Percentiles rank a stretch among this genome's conserved stretches.
phyloP scores from a whole-genome alignment of 257 asterid species.

The Fraxinus anomala region DNA sequence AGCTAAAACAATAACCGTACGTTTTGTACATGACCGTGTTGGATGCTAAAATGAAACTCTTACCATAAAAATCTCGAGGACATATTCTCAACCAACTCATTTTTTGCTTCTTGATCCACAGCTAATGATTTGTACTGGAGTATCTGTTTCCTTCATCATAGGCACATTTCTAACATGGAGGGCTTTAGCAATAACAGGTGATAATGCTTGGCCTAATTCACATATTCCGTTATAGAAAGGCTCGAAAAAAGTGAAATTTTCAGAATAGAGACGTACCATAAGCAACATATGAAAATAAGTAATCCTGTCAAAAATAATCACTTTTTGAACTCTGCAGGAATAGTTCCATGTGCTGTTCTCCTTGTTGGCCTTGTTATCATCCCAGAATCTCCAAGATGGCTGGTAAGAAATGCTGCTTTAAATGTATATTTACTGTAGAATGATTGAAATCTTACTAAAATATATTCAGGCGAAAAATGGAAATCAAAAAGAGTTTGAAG shows the following conservation, averaged over 20 bases:
- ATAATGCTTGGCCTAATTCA: not conserved
- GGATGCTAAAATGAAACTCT: too few species aligned
- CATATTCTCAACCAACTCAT: not conserved
- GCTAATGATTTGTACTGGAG: conserved; percentile 84
- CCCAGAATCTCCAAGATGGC: conserved; percentile 97
- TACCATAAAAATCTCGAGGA: too few species aligned
- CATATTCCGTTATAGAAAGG: too few species aligned
- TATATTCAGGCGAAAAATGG: conserved; percentile 70
- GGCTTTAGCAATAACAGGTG: conserved; percentile 72
- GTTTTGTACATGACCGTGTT: too few species aligned
- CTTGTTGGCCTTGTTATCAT: conserved; percentile 66
- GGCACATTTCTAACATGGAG: conserved; percentile 86
- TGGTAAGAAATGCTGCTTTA: conserved; percentile 45
- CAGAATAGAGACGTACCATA: too few species aligned
- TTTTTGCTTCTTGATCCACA: conserved; percentile 32
- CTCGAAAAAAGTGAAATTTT: not conserved
- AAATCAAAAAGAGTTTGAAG: conserved; percentile 68
- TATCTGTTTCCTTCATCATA: conserved; percentile 81
- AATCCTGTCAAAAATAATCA: conserved; percentile 13
- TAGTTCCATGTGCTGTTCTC: conserved; percentile 72
- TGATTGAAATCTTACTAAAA: not conserved
- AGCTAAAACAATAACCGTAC: too few species aligned
- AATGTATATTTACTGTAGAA: not conserved
- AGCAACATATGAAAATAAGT: not conserved
- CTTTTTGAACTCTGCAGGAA: conserved; percentile 51